Evolutionary conservation across 2,329 filamentous ascomycete species (phyloP), one percentile per base, ranked within the genome.

Genomic region (Alternaria panax): DNA sequence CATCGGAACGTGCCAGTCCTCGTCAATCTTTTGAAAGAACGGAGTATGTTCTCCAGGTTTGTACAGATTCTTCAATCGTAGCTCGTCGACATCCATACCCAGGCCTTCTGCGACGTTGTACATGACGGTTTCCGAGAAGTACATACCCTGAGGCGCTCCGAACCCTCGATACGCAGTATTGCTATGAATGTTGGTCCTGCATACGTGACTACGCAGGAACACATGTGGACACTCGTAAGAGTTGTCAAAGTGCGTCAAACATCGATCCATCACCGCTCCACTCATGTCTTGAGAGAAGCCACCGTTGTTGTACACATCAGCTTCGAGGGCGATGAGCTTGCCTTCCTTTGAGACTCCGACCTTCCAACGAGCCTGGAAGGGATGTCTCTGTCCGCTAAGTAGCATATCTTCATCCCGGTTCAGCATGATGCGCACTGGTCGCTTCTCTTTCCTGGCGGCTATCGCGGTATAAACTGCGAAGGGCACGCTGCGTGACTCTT

Each of bases 81-180:
- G 79, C 66, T 86, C 85, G 72, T 97, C 93, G 0, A 91, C 88
- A 0, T 93, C 88, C 66, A 98, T 95, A 3, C 86, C 86, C n/a
- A 98, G 80, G 18, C 90, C 89, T 75, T 98, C 94, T 1, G 95
- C 92, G 43, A 96, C 86, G 75, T 97, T 93, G 53, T 90, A 89
- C 86, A 98, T 93, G 78, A 90, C 93, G 4, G 86, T 89, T 78
- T 98, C 94, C 5, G 90, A 88, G 64, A 98, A 92, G 78, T 97
- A 98, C 84, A 97, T 90, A 59, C 94, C 95, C 76, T 98, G 94
- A 0, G 94, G 94, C 0, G 94, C 94, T 59, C 94, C 94, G 68
- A 98, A 98, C 0, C 94, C 94, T 69, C 94, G 88, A 84, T 97
- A 98, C 0, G 94, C 94, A 5, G 93, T 97, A 79, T 98, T 98